These are phyloP conservation scores for Neofusicoccum kwambonambiense DNA, from an alignment of 2,329 filamentous ascomycete species.

Conservation along the genomic window DNA sequence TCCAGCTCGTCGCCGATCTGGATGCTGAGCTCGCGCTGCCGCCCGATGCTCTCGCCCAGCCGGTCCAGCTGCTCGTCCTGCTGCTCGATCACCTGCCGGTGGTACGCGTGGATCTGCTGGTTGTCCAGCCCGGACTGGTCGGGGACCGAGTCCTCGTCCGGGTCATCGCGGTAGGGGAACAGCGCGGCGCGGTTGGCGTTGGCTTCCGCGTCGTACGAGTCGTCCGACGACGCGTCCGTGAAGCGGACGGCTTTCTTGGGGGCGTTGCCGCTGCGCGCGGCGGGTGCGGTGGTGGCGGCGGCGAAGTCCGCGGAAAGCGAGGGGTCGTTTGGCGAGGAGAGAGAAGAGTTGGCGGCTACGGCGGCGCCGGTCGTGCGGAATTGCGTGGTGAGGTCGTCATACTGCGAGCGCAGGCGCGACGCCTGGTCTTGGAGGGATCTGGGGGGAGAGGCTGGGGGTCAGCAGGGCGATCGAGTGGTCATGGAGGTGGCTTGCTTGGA, in stretches of 20 bases:
- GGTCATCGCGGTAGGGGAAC: conserved; percentile 73
- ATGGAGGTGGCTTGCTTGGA: conserved; percentile 15
- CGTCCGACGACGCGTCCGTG: conserved; percentile 55
- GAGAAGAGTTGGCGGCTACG: conserved; percentile 33
- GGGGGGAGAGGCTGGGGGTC: conserved; percentile 26
- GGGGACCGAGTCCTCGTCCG: conserved; percentile 42
- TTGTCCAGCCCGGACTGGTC: conserved; percentile 67
- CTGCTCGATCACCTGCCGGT: conserved; percentile 75
- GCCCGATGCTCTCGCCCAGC: conserved; percentile 79
- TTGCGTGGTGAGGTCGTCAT: conserved; percentile 73
- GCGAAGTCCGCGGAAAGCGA: conserved; percentile 37
- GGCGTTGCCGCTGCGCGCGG: conserved; percentile 26
- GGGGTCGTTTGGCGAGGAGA: conserved; percentile 46
- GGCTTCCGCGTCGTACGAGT: conserved; percentile 12
- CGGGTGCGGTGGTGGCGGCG: conserved; percentile 15
- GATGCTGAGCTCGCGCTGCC: conserved; percentile 89
- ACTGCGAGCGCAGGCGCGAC: conserved; percentile 68
- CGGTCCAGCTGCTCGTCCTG: conserved; percentile 93
- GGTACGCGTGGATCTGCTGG: conserved; percentile 82
- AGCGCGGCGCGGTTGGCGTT: conserved; percentile 57
- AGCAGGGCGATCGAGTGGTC: not conserved
- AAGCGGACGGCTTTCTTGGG: conserved; percentile 77
- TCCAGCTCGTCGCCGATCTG: conserved; percentile 96
- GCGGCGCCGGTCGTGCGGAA: conserved; percentile 62
- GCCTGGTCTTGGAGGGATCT: conserved; percentile 62